Percentiles rank a stretch among this genome's conserved stretches.
phyloP scores from a whole-genome alignment of 306 rosid species.

The Glycine soja region DNA sequence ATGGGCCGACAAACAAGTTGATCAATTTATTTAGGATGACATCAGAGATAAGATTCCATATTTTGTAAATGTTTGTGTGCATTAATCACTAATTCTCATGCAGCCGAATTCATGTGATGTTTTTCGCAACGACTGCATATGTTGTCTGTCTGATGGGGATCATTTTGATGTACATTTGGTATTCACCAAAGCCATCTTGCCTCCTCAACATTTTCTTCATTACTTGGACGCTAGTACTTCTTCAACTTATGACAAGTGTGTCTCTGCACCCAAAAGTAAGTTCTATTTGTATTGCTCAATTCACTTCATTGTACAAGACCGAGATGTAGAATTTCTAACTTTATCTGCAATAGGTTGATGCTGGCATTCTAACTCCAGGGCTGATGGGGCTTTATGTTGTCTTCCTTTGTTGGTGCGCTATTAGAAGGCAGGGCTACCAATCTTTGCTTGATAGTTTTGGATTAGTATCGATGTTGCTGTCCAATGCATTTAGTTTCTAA shows the following conservation, averaged over 20 bases:
- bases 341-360: conserved; percentile 74
- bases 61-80: conserved; percentile 28
- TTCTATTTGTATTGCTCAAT: conserved; percentile 20
- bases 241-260: conserved; percentile 98
- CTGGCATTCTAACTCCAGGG: conserved; percentile 91
- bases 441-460: conserved; percentile 19
- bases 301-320: conserved; percentile 37
- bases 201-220: conserved; percentile 95
- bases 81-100: conserved; percentile 44
- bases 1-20: conserved; percentile 27
- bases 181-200: conserved; percentile 95
- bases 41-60: conserved; percentile 20
- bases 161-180: conserved; percentile 98
- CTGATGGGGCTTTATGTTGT: conserved; percentile 97
- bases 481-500: conserved; percentile 12
- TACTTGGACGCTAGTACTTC: conserved; percentile 90
- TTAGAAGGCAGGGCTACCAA: conserved; percentile 73
- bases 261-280: conserved; percentile 97
- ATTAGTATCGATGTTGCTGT: conserved; percentile 30
- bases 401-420: conserved; percentile 98
- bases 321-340: conserved; percentile 34
- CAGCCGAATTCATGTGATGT: conserved; percentile 91
- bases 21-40: conserved; percentile 34
- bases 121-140: conserved; percentile 81
- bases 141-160: conserved; percentile 89